These are phyloP conservation scores for Candida sphagnicola DNA, from an alignment of 805 yeast species.

Conservation along the genomic window DNA sequence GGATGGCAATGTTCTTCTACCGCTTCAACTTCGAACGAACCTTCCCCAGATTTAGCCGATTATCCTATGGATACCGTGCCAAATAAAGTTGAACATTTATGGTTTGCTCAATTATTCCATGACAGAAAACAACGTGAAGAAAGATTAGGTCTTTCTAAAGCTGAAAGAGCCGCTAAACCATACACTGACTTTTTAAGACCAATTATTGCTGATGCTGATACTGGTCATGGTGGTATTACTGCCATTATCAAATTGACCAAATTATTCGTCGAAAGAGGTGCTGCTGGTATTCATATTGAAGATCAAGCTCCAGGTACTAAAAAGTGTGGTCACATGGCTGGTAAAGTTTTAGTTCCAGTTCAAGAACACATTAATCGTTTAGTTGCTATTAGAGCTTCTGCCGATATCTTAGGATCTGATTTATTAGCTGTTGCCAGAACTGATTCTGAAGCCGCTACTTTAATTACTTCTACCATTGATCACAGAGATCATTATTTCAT, in stretches of 20 bases:
- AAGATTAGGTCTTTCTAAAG: slow-evolving; percentile 57
- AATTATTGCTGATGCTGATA: slow-evolving; percentile 95
- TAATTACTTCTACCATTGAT: slow-evolving; percentile 90
- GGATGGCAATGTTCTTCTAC: slow-evolving; percentile 99
- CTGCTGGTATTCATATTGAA: slow-evolving; percentile 98
- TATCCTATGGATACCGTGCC: slow-evolving; percentile 99
- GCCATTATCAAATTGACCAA: slow-evolving; percentile 94
- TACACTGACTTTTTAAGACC: slow-evolving; percentile 90
- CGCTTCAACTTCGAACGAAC: slow-evolving; percentile 96
- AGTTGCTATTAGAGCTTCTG: slow-evolving; percentile 90
- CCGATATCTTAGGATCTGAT: slow-evolving; percentile 88
- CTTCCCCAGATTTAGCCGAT: slow-evolving; percentile 97
- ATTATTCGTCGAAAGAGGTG: slow-evolving; percentile 95
- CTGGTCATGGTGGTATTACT: slow-evolving; percentile 98
- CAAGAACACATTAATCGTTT: slow-evolving; percentile 96
- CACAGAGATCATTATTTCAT: slow-evolving; percentile 91
- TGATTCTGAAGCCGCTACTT: slow-evolving; percentile 96
- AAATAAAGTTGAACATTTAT: slow-evolving; percentile 93
- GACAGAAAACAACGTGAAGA: slow-evolving; percentile 94
- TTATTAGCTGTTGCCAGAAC: slow-evolving; percentile 90
- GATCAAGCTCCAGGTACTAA: slow-evolving; percentile 99
- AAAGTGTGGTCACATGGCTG: slow-evolving; percentile 99
- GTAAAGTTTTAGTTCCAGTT: slow-evolving; percentile 94
- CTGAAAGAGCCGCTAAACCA: slow-evolving; percentile 65
- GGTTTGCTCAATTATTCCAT: slow-evolving; percentile 95